phyloP scores from a whole-genome alignment of 305 asterid species.

The Lippia alba region DNA sequence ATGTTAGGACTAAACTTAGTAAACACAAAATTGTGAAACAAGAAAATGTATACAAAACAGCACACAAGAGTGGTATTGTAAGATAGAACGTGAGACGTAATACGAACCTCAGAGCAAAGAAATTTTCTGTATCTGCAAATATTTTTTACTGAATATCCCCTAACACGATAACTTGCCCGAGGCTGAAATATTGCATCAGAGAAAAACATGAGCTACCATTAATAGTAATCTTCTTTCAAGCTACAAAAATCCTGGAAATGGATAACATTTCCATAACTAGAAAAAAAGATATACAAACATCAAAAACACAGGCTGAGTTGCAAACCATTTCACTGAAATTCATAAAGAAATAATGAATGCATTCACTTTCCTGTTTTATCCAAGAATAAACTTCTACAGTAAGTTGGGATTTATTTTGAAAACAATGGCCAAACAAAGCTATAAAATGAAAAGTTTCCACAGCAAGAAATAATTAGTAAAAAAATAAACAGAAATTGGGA shows the following conservation, averaged over 20 bases:
- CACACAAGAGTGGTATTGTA: not conserved
- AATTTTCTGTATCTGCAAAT: constrained; percentile 45
- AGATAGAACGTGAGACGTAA: not conserved
- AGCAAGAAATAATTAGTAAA: constrained; percentile 1
- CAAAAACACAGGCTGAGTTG: not conserved
- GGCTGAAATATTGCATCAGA: constrained; percentile 41
- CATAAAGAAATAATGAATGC: not conserved
- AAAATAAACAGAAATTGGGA: constrained; percentile 11
- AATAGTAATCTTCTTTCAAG: not conserved
- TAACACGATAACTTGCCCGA: constrained; percentile 40
- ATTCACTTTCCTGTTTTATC: not conserved
- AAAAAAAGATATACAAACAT: not conserved
- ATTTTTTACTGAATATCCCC: constrained; percentile 47
- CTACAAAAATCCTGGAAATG: not conserved
- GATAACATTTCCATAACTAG: not conserved
- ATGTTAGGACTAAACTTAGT: constrained; percentile 1
- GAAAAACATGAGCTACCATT: not conserved
- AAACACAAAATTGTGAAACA: not conserved
- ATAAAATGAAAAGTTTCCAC: not conserved
- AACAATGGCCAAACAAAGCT: constrained; percentile 3
- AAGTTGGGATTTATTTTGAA: not conserved
- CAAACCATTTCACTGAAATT: not conserved
- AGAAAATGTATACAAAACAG: not conserved
- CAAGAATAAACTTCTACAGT: not conserved
- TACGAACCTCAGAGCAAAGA: constrained; percentile 56